A percentile compares a stretch with the other conserved stretches of the same genome.
Evolutionary conservation across 495 filamentous ascomycete species (phyloP).

Genomic region (Daldinia caldariorum): DNA sequence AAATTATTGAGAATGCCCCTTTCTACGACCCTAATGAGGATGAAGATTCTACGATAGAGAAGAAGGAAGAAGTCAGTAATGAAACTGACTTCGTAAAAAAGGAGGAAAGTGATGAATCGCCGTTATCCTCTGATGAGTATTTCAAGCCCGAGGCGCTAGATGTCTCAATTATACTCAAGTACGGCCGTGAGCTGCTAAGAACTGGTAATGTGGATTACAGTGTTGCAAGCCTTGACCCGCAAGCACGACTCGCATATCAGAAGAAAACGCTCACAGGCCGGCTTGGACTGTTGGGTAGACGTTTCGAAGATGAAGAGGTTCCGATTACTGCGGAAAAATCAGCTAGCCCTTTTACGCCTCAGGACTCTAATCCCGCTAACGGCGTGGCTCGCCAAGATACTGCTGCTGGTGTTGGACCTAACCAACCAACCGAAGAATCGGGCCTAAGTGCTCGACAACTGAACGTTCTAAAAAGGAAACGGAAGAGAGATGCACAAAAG

Average conservation of each 20-base stretch:
- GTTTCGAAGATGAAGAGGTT: slow-evolving; percentile 88
- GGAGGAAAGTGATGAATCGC: slow-evolving; percentile 57
- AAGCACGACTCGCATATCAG: slow-evolving; percentile 80
- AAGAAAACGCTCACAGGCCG: slow-evolving; percentile 87
- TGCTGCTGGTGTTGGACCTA: slow-evolving; percentile 39
- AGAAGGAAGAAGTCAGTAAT: slow-evolving; percentile 59
- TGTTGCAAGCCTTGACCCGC: slow-evolving; percentile 82
- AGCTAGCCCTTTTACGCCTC: slow-evolving; percentile 54
- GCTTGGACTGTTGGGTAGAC: slow-evolving; percentile 80
- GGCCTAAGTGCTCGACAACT: slow-evolving; percentile 89
- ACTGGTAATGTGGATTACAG: slow-evolving; percentile 85
- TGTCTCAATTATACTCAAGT: slow-evolving; percentile 77
- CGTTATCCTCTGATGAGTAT: slow-evolving; percentile 60
- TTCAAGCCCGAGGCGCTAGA: slow-evolving; percentile 81
- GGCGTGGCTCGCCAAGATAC: slow-evolving; percentile 54
- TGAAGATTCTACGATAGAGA: slow-evolving; percentile 52
- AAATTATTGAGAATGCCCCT: slow-evolving; percentile 89
- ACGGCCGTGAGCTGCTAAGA: slow-evolving; percentile 82
- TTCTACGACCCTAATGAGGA: slow-evolving; percentile 85
- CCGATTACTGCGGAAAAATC: slow-evolving; percentile 53
- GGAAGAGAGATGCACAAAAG: slow-evolving; percentile 83
- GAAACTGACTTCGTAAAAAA: slow-evolving; percentile 59
- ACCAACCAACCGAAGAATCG: slow-evolving; percentile 67
- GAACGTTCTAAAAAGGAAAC: slow-evolving; percentile 92
- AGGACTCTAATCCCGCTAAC: slow-evolving; percentile 53